Evolutionary conservation across 2,329 filamentous ascomycete genomes (phyloP), one percentile per base, ranked within the genome.

Genomic region (Aspergillus novofumigatus): DNA sequence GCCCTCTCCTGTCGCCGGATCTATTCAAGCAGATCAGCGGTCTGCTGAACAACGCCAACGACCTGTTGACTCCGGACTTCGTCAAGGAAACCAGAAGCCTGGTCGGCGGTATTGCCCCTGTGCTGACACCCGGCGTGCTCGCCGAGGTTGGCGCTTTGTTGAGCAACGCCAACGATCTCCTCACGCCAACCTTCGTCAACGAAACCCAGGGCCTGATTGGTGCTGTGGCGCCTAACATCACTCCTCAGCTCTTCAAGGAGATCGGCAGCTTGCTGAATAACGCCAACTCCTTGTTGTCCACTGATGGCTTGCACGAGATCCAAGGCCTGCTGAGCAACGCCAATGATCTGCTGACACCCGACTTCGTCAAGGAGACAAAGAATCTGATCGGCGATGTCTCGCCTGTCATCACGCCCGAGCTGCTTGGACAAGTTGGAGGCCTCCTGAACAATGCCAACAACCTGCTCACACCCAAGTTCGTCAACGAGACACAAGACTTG

Each of bases 121-220:
- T 63, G 23, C 38, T 71, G 35, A 71, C 68, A 28, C 59, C 67
- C 28, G 53, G 59, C 21, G 59, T 67, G 9, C 62, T 70, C 41
- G 60, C 61, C 45, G 53, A 68, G 49, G 62, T 69, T 28, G 59
- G 60, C 25, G 49, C 51, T 23, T 52, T 70, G n/a, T 53, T 70
- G 26, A 57, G 25, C 44, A 69, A 65, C 49, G 67, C 71, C 64
- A 61, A 69, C 60, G 50, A 66, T 56, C 55, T 75, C 57, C 59
- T 74, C 61, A 67, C 69, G 44, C 62, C 70, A 52, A 58, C 70
- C 48, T 63, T 72, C 59, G 63, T 72, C 57, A 55, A 74, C 35
- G 60, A 69, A 55, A 65, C 64, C n/a, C 54, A 60, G 29, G 57
- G 57, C 21, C 47, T 68, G 42, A 62, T 69, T 44, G 53, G 57